These are phyloP conservation scores for Cicer pinnatifidum DNA, from an alignment of 306 rosid genomes.

Conservation along the genomic window DNA sequence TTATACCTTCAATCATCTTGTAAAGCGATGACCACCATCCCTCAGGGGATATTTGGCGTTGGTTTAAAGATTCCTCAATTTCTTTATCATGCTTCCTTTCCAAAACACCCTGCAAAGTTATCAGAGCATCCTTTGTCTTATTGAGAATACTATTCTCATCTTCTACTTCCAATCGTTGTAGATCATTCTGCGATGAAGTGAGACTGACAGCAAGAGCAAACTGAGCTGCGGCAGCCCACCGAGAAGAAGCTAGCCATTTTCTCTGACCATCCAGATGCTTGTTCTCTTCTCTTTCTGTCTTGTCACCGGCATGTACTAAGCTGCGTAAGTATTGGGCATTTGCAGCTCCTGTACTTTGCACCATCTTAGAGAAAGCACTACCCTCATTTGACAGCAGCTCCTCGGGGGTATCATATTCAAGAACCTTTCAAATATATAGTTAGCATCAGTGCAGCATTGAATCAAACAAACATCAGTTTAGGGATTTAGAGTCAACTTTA, in stretches of 20 bases:
- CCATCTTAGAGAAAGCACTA: conserved; percentile 82
- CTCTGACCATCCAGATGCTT: conserved; percentile 50
- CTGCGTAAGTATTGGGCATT: conserved; percentile 80
- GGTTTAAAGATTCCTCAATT: conserved; percentile 62
- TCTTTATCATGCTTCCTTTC: conserved; percentile 77
- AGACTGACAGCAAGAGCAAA: conserved; percentile 73
- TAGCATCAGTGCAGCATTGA: conserved; percentile 16
- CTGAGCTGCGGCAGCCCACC: conserved; percentile 81
- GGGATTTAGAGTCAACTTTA: conserved; percentile 10
- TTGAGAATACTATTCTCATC: conserved; percentile 65
- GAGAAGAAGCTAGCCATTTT: conserved; percentile 68
- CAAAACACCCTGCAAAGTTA: conserved; percentile 82
- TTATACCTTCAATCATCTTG: conserved; percentile 86
- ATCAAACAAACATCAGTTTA: conserved; percentile 35
- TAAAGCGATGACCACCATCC: conserved; percentile 89
- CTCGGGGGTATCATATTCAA: conserved; percentile 75
- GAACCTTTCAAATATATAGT: conserved; percentile 59
- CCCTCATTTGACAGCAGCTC: conserved; percentile 64
- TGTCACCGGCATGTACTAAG: conserved; percentile 58
- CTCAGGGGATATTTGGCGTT: conserved; percentile 56
- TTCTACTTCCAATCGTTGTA: conserved; percentile 71
- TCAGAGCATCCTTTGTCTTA: conserved; percentile 78
- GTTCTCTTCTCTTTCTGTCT: conserved; percentile 44
- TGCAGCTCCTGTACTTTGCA: conserved; percentile 87
- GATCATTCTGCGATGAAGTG: conserved; percentile 67